A percentile compares a stretch with the other conserved stretches of the same genome.
Conservation (phyloP, 306 rosid species). For the Quercus agrifolia region DNA sequence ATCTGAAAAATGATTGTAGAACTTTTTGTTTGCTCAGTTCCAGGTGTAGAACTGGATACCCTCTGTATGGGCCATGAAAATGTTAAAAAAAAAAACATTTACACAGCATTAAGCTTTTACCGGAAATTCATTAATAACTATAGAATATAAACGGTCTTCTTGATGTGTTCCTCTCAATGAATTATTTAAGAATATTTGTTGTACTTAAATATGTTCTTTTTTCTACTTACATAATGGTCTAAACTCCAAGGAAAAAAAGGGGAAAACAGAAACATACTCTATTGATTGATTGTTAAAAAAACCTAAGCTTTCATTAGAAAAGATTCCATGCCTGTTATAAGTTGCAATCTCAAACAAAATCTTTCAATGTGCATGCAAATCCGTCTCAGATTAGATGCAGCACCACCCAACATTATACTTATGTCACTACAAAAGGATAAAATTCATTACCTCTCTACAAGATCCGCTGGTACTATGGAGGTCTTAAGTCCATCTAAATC, state of each 20-base stretch:
- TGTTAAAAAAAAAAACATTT: not conserved
- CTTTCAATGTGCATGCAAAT: not conserved
- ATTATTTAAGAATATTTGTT: not conserved
- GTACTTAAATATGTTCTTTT: no score
- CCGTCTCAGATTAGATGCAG: not conserved
- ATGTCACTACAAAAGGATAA: not conserved
- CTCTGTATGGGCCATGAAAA: not conserved
- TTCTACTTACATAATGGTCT: not conserved
- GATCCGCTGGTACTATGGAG: slow-evolving; percentile 63
- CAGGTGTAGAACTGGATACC: not conserved
- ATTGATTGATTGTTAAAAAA: not conserved
- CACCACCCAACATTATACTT: not conserved
- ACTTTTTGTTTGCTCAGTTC: not conserved
- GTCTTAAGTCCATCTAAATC: slow-evolving; percentile 55
- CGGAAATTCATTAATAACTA: not conserved
- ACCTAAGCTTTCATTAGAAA: not conserved
- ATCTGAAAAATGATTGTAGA: not conserved
- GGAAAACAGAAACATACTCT: not conserved
- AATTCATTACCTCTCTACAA: slow-evolving; percentile 47
- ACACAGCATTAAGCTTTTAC: not conserved
- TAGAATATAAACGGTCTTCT: not conserved
- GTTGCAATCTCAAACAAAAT: not conserved
- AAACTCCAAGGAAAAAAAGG: not conserved
- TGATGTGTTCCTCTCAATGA: not conserved
- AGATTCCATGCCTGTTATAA: not conserved